Conservation (phyloP, 176 grass and related monocot species). For the Eleusine indica region DNA sequence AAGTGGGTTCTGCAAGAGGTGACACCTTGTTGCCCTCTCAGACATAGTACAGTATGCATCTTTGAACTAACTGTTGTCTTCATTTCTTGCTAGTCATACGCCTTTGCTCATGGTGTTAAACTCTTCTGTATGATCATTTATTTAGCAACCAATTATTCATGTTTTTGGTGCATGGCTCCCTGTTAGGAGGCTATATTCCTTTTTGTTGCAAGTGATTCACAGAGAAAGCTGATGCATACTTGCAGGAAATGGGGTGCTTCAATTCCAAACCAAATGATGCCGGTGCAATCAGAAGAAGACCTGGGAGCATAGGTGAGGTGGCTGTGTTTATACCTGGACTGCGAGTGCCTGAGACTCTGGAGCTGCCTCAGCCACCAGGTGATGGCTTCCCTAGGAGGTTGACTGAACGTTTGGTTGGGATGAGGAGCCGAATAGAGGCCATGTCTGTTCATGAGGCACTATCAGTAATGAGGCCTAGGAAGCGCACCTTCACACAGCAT, state of each 20-base stretch:
- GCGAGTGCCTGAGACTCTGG: conserved; percentile 59
- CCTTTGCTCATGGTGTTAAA: not conserved
- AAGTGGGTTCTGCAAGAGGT: conserved; percentile 17
- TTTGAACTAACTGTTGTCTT: not conserved
- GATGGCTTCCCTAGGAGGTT: conserved; percentile 56
- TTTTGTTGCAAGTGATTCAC: not conserved
- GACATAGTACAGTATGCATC: not conserved
- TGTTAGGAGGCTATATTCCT: not conserved
- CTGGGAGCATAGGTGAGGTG: conserved; percentile 81
- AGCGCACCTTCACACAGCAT: conserved; percentile 66
- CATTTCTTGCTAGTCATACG: not conserved
- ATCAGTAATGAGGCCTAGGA: conserved; percentile 51
- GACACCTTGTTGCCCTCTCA: not conserved
- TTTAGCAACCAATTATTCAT: not conserved
- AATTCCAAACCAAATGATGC: conserved; percentile 59
- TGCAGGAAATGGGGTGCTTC: conserved; percentile 73
- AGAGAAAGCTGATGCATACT: not conserved
- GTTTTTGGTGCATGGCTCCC: not conserved
- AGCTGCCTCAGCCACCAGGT: conserved; percentile 52
- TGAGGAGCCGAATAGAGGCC: conserved; percentile 50
- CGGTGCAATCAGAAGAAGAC: conserved; percentile 46
- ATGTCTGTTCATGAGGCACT: conserved; percentile 73
- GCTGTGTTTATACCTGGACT: conserved; percentile 75
- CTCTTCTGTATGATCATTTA: not conserved
- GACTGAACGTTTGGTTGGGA: conserved; percentile 49